Conservation (phyloP, 1,284 basidiomycete genomes). For the Malassezia psittaci region DNA sequence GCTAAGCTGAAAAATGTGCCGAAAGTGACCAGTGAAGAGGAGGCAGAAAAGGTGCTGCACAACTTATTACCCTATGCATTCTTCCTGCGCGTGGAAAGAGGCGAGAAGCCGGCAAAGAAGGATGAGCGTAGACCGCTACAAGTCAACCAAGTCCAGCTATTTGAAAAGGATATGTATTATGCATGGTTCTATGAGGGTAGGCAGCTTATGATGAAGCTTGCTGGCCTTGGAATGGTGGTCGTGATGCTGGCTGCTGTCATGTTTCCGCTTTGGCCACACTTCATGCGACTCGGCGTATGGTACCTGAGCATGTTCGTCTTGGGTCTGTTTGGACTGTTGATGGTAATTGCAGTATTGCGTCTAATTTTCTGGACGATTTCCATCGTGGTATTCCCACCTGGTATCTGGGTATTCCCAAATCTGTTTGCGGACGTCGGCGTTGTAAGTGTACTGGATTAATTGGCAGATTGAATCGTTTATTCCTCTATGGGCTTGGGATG, state of each 20-base stretch:
- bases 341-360: conserved; percentile 79
- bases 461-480: conserved; percentile 77
- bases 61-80: conserved; percentile 61
- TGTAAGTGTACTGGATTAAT: conserved; percentile 55
- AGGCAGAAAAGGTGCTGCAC: conserved; percentile 62
- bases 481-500: conserved; percentile 92
- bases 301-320: conserved; percentile 82
- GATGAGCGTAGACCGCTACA: conserved; percentile 45
- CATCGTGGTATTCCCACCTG: conserved; percentile 71
- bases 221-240: conserved; percentile 79
- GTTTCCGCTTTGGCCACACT: conserved; percentile 95
- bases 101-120: conserved; percentile 60
- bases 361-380: conserved; percentile 90
- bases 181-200: conserved; percentile 96
- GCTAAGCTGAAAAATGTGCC: conserved; percentile 67
- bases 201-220: conserved; percentile 85
- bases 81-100: conserved; percentile 45
- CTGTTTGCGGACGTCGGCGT: conserved; percentile 97
- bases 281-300: conserved; percentile 89
- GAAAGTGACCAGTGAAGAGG: conserved; percentile 55
- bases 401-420: conserved; percentile 98
- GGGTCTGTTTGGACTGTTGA: conserved; percentile 79
- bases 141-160: conserved; percentile 69
- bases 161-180: conserved; percentile 52
- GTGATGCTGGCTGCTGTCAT: conserved; percentile 94